These are phyloP conservation scores for Bipolaris oryzae DNA, from an alignment of 2,329 filamentous ascomycete species.

Conservation along the genomic window DNA sequence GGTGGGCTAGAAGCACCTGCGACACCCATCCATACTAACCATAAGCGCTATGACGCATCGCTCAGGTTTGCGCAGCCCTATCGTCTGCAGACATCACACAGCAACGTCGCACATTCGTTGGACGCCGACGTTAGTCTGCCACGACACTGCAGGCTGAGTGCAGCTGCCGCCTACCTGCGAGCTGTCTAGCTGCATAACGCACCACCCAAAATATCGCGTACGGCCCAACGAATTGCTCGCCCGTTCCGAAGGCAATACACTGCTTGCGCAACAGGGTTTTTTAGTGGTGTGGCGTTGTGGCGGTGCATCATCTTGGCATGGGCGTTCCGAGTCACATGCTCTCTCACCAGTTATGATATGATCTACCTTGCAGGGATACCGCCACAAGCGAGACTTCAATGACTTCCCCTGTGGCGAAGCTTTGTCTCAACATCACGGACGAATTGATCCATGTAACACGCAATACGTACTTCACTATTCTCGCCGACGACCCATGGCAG, in stretches of 20 bases:
- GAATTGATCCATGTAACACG: conserved; percentile 18
- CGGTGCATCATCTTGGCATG: conserved; percentile 34
- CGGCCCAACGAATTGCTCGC: conserved; percentile 30
- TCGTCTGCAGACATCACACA: conserved; percentile 25
- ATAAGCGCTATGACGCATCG: conserved; percentile 35
- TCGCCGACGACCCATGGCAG: conserved; percentile 8
- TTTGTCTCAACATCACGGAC: conserved; percentile 28
- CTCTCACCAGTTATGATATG: conserved; percentile 19
- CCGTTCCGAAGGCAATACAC: conserved; percentile 18
- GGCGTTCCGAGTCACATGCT: conserved; percentile 32
- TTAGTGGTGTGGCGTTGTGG: conserved; percentile 27
- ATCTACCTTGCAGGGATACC: conserved; percentile 19
- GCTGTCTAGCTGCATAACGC: conserved; percentile 40
- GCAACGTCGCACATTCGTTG: conserved; percentile 34
- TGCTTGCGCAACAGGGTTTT: conserved; percentile 15
- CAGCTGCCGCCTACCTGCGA: conserved; percentile 33
- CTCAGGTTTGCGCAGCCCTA: conserved; percentile 39
- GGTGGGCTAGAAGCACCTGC: conserved; percentile 6
- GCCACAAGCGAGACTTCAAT: conserved; percentile 19
- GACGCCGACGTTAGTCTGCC: conserved; percentile 43
- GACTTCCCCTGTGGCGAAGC: conserved; percentile 30
- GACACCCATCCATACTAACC: conserved; percentile 5
- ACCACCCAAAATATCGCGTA: conserved; percentile 39
- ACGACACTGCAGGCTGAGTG: conserved; percentile 40
- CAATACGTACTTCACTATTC: conserved; percentile 5